These are phyloP conservation scores for Tetraselmis striata DNA, from an alignment of 139 green algal genomes.

Conservation along the genomic window DNA sequence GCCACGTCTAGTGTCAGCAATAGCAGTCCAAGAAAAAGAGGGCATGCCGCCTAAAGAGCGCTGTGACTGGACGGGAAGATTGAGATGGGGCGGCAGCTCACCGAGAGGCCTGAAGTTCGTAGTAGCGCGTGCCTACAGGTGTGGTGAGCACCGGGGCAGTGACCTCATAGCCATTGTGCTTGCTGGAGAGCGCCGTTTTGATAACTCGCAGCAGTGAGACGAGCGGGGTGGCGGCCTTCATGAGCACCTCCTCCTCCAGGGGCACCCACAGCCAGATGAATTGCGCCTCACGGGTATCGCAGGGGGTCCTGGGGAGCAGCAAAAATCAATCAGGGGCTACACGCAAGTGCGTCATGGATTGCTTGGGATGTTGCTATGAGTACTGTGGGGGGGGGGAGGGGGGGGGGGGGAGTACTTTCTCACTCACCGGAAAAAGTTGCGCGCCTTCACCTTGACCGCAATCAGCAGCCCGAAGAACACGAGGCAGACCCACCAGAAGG, in stretches of 20 bases:
- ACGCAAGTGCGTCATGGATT: too few species aligned
- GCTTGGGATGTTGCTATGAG: too few species aligned
- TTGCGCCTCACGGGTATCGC: background rate
- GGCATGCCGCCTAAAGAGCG: too few species aligned
- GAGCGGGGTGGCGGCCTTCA: conserved; percentile 3
- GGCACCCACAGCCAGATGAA: conserved; percentile 11
- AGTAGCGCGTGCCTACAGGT: background rate
- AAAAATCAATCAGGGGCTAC: too few species aligned
- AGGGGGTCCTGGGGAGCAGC: too few species aligned
- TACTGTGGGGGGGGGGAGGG: too few species aligned
- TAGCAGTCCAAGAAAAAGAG: too few species aligned
- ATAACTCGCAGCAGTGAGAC: conserved; percentile 3
- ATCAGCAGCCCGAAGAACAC: conserved; percentile 13
- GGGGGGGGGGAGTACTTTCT: too few species aligned
- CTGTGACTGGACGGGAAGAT: too few species aligned
- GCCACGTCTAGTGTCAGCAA: too few species aligned
- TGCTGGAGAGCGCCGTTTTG: background rate
- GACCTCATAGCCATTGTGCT: background rate
- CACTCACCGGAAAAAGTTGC: conserved; percentile 20
- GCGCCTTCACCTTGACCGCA: conserved; percentile 7
- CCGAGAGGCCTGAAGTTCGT: conserved; percentile 10
- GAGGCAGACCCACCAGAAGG: conserved; percentile 9
- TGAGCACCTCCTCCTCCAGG: conserved; percentile 7
- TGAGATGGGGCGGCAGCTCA: too few species aligned
- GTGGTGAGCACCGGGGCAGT: background rate